phyloP scores from a whole-genome alignment of 2,329 filamentous ascomycete species.

The Botrytis deweyae region DNA sequence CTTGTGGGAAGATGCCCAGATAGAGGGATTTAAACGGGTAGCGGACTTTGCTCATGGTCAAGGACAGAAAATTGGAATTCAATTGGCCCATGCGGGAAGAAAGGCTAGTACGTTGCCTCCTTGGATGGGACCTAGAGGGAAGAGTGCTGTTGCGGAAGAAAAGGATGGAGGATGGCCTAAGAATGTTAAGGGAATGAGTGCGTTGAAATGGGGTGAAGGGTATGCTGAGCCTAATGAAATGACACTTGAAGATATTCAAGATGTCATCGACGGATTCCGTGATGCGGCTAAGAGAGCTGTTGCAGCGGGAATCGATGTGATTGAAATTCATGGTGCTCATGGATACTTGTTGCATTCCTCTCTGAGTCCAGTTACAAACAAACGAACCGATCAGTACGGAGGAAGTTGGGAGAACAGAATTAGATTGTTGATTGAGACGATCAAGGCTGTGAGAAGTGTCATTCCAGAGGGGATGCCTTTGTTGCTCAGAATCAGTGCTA shows the following conservation, averaged over 20 bases:
- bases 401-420: conserved; percentile 64
- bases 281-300: conserved; percentile 42
- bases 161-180: conserved; percentile 44
- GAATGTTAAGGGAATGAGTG: conserved; percentile 51
- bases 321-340: conserved; percentile 63
- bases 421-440: conserved; percentile 58
- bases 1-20: conserved; percentile 43
- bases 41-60: conserved; percentile 49
- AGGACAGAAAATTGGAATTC: conserved; percentile 66
- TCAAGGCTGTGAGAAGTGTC: conserved; percentile 50
- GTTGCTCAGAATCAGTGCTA: conserved; percentile 59
- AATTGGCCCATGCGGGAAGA: conserved; percentile 64
- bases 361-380: conserved; percentile 58
- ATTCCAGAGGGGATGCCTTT: conserved; percentile 57
- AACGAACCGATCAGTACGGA: conserved; percentile 63
- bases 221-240: conserved; percentile 59
- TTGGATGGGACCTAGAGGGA: conserved; percentile 38
- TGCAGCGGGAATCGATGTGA: conserved; percentile 58
- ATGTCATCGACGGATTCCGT: conserved; percentile 41
- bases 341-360: conserved; percentile 69
- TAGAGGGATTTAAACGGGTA: conserved; percentile 40
- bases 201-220: conserved; percentile 56
- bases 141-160: conserved; percentile 35
- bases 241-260: conserved; percentile 45
- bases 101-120: conserved; percentile 43